A percentile compares a stretch with the other conserved stretches of the same genome.
These are phyloP conservation scores for Umbellularia californica DNA, from an alignment of 164 flowering plant genomes.

Conservation along the genomic window DNA sequence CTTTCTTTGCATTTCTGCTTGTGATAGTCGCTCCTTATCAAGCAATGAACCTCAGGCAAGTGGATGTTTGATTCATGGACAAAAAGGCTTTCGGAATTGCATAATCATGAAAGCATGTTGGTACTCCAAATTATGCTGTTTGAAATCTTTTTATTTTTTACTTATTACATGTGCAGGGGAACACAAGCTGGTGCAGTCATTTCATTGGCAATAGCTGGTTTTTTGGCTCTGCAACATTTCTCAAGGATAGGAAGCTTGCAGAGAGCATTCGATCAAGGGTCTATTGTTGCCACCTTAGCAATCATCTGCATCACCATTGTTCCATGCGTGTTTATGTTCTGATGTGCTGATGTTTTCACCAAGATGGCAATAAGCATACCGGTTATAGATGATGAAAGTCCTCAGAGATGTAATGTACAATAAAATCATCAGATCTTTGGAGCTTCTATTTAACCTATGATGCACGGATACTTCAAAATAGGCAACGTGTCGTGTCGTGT, in stretches of 20 bases:
- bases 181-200: constrained; percentile 59
- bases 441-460: too few relatives aligned
- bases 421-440: constrained; percentile 5
- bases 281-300: constrained; percentile 63
- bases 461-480: too few relatives aligned
- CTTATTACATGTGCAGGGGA: constrained; percentile 44
- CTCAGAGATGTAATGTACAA: constrained; percentile 1
- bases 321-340: constrained; percentile 51
- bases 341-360: constrained; percentile 8
- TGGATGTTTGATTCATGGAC: neutral
- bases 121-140: neutral
- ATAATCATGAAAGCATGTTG: neutral
- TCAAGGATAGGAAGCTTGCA: constrained; percentile 51
- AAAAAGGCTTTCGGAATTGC: neutral
- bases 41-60: constrained; percentile 53
- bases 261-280: constrained; percentile 69
- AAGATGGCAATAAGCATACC: neutral
- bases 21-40: constrained; percentile 68
- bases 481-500: too few relatives aligned
- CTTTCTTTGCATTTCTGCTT: constrained; percentile 57
- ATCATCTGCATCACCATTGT: constrained; percentile 45
- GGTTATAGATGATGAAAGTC: neutral
- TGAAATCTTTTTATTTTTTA: neutral
- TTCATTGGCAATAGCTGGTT: constrained; percentile 57
- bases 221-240: constrained; percentile 81